Conservation (phyloP, 805 yeast species). For the Zygoascus flipseniorum region DNA sequence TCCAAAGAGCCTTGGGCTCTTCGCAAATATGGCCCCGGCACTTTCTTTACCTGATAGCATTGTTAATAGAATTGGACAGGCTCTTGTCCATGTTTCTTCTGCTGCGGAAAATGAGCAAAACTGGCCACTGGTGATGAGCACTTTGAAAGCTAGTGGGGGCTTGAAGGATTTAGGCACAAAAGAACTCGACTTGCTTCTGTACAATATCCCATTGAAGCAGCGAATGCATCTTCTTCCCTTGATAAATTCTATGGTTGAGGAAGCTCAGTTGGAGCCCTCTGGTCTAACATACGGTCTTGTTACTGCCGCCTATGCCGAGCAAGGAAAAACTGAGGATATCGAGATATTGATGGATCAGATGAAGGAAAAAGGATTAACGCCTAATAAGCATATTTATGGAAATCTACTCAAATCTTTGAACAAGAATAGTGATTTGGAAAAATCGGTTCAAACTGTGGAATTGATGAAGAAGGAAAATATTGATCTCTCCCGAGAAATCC, state of each 20-base stretch:
- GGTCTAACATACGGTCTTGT: conserved; percentile 17
- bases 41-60: conserved; percentile 13
- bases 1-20: conserved; percentile 4
- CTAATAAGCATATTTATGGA: conserved; percentile 23
- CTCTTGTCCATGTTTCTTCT: conserved; percentile 9
- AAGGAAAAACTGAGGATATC: conserved; percentile 19
- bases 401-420: conserved; percentile 26
- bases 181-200: conserved; percentile 21
- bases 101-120: conserved; percentile 8
- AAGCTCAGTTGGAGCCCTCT: conserved; percentile 12
- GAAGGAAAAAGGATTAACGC: conserved; percentile 14
- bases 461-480: conserved; percentile 12
- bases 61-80: conserved; percentile 13
- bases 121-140: conserved; percentile 16
- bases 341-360: conserved; percentile 17
- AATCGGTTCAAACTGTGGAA: conserved; percentile 13
- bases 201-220: conserved; percentile 20
- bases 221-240: conserved; percentile 14
- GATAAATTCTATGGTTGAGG: conserved; percentile 20
- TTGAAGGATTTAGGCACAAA: conserved; percentile 12
- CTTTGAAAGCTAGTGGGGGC: conserved; percentile 15
- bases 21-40: conserved; percentile 6
- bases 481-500: conserved; percentile 26
- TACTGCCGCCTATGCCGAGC: conserved; percentile 25
- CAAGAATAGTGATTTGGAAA: conserved; percentile 20